Base-by-base conservation (phyloP, 2,329 filamentous ascomycete species). In the Rutstroemia sp. region DNA sequence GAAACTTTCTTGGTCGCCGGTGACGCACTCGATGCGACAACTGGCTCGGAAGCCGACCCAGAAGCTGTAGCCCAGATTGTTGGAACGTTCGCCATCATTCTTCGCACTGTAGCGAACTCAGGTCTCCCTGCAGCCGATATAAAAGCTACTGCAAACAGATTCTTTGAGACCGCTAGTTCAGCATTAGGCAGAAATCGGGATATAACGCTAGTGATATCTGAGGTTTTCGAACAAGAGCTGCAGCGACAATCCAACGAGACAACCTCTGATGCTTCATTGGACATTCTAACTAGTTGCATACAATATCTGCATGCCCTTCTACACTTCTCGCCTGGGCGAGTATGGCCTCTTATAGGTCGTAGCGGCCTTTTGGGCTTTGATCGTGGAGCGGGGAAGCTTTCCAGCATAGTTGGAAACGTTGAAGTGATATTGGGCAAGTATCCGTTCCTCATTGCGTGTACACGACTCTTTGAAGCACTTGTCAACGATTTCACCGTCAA, bases 341-440 rank as follows among this genome's bases (percentile, higher is more conserved):
- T 96, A 5, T 97, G 94, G 92, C 91, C 92, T 3, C 89, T 92
- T 69, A 79, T 99, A 65, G 83, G 86, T 3, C 84, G 89, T 57
- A 95, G 89, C 69, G 83, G 86, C 60, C 75, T 99, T 17, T 77
- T 99, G 47, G 87, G 88, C 63, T 81, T 84, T 5, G 86, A 90
- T 62, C 85, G 88, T 9, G 86, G 85, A 60, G 85, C 46, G 14
- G 89, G 90, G 10, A 85, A 87, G 59, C 78, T 99, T 59, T 82
- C 86, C 40, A 83, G 83, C 50, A 84, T 97, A 51, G 81, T 95
- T 2, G 88, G 88, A n/a, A 86, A 83, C 23, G 81, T 91, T 3
- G 94, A 99, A 67, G 80, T 95, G 56, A 82, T 88, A 2, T 79
- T 81, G 4, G 87, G 87, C 51, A 81, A 86, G 53, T 95, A 91